A percentile compares a stretch with the other conserved stretches of the same genome.
phyloP scores from a whole-genome alignment of 1,284 basidiomycete genomes.

The Sparassis latifolia region DNA sequence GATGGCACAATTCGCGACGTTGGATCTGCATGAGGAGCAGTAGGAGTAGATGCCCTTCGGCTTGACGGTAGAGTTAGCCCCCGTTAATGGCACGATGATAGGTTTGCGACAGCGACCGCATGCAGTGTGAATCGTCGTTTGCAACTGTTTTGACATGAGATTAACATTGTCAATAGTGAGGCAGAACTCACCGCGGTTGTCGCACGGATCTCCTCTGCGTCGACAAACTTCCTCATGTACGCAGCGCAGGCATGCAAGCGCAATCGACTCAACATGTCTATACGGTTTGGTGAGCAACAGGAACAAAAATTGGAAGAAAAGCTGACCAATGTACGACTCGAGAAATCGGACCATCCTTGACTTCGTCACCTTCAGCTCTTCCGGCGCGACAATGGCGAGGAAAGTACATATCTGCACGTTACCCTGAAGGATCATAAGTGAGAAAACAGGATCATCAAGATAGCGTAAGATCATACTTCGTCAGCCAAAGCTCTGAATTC shows the following conservation, averaged over 20 bases:
- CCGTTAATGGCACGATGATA: slow-evolving; percentile 21
- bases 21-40: slow-evolving; percentile 47
- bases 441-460: neutral
- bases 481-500: slow-evolving; percentile 58
- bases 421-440: slow-evolving; percentile 37
- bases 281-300: neutral
- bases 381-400: slow-evolving; percentile 50
- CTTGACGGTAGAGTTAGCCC: slow-evolving; percentile 15
- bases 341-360: slow-evolving; percentile 46
- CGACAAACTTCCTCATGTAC: slow-evolving; percentile 61
- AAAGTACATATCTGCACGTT: slow-evolving; percentile 74
- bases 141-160: slow-evolving; percentile 35
- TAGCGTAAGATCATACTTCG: slow-evolving; percentile 34
- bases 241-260: slow-evolving; percentile 59
- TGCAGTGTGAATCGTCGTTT: slow-evolving; percentile 60
- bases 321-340: slow-evolving; percentile 64
- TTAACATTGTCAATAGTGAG: neutral
- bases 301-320: neutral
- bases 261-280: slow-evolving; percentile 57
- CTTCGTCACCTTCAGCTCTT: slow-evolving; percentile 44
- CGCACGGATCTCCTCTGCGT: slow-evolving; percentile 41
- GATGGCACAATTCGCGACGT: slow-evolving; percentile 54
- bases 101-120: slow-evolving; percentile 65
- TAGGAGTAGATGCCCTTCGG: slow-evolving; percentile 30
- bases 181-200: slow-evolving; percentile 41